These are phyloP conservation scores for Vaccinium myrtillus DNA, from an alignment of 148 eudicot species.

Conservation along the genomic window DNA sequence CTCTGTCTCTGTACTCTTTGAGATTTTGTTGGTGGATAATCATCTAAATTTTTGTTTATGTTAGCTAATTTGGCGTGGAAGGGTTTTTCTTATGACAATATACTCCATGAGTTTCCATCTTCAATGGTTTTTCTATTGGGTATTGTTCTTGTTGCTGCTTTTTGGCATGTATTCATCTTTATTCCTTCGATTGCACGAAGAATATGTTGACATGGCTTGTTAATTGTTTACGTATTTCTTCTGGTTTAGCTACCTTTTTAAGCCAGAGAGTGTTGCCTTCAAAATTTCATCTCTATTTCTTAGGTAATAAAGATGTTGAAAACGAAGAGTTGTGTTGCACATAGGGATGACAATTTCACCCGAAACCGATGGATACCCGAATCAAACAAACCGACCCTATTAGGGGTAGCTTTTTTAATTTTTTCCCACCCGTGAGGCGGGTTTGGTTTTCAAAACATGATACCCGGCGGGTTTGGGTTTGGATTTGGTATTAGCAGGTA, in stretches of 20 bases:
- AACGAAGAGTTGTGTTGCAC: too few relatives aligned
- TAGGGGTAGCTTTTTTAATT: too few relatives aligned
- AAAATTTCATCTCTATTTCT: neutral
- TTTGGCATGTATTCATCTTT: neutral
- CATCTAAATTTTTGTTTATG: conserved; percentile 12
- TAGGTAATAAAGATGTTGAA: neutral
- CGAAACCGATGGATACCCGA: too few relatives aligned
- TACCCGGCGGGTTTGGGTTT: too few relatives aligned
- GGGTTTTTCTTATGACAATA: neutral
- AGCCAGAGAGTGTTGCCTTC: neutral
- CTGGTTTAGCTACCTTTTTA: neutral
- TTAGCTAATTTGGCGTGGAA: neutral
- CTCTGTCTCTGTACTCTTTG: neutral
- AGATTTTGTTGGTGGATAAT: conserved; percentile 5
- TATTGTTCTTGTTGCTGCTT: neutral
- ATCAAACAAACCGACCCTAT: too few relatives aligned
- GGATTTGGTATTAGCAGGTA: too few relatives aligned
- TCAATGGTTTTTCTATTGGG: neutral
- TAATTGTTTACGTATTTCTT: neutral
- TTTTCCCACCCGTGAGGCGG: too few relatives aligned
- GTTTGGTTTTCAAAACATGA: too few relatives aligned
- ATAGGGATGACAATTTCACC: too few relatives aligned
- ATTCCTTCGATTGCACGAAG: neutral
- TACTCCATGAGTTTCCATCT: neutral
- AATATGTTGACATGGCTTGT: neutral